Percentiles rank a stretch among this genome's conserved stretches.
Conservation (phyloP, 1,284 basidiomycete genomes). For the Moesziomyces antarcticus region DNA sequence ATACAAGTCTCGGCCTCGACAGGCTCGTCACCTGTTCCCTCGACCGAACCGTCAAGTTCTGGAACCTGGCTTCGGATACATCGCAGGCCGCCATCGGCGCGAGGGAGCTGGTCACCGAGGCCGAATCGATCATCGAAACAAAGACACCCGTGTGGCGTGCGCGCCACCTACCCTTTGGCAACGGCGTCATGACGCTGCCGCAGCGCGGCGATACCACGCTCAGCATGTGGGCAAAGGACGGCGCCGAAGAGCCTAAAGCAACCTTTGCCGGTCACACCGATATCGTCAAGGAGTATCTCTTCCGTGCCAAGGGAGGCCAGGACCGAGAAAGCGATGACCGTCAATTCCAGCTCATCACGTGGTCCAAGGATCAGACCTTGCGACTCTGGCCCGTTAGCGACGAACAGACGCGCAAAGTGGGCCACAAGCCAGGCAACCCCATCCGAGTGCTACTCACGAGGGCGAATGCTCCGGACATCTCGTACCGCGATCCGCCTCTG, state of each 20-base stretch:
- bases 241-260: constrained; percentile 74
- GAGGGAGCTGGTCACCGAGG: constrained; percentile 59
- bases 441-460: constrained; percentile 72
- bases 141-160: constrained; percentile 94
- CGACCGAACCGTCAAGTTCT: constrained; percentile 66
- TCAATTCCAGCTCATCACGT: constrained; percentile 79
- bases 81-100: constrained; percentile 57
- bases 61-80: constrained; percentile 53
- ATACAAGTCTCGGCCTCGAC: constrained; percentile 55
- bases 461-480: constrained; percentile 61
- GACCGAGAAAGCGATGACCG: constrained; percentile 64
- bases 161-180: constrained; percentile 89
- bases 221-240: constrained; percentile 80
- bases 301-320: constrained; percentile 76
- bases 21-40: constrained; percentile 65
- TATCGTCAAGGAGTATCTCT: constrained; percentile 97
- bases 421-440: constrained; percentile 71
- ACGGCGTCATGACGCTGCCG: constrained; percentile 86
- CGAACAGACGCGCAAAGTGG: constrained; percentile 72
- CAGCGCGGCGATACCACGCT: constrained; percentile 86
- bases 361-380: constrained; percentile 93
- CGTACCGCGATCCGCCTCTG: constrained; percentile 53
- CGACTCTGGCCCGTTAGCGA: constrained; percentile 88
- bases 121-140: constrained; percentile 74
- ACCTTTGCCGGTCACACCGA: constrained; percentile 89